Base-by-base conservation (phyloP, 371 early-diverging fungal genomes). In the Apophysomyces sp. region DNA sequence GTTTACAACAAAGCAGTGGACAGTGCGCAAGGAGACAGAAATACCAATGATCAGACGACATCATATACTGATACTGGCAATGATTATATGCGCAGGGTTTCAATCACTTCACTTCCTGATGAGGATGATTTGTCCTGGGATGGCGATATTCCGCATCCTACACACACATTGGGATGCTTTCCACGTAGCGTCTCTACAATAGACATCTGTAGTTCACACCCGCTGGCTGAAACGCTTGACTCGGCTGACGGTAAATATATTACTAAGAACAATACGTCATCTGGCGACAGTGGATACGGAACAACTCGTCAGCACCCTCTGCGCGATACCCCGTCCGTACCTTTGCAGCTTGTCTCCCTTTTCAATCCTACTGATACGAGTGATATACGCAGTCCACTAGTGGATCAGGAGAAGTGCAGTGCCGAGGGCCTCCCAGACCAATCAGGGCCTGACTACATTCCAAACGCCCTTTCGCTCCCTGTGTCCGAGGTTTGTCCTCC, bases 211-310 rank as follows among this genome's bases (percentile, higher is more conserved):
- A 15, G 55, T 44, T 6, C 44, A 32, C 18, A 40, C 44, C 11
- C 40, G 24, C 21, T 44, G 24, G 9, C 9, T 44, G 49, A 44
- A 44, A 44, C 21, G 8, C 11, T 44, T 18, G 49, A 21, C 18
- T 21, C 4, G 21, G 49, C n/a, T 11, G 56, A 34, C 30, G 30
- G 53, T 8, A 55, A 40, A 51, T 37, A 60, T 18, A 29, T n/a
- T 1, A 57, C 28, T 29, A 32, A 55, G 7, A 40, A 60, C 24
- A 60, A 32, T 31, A 55, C 56, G 11, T 64, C 55, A 30, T 65
- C 65, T 18, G 65, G 57, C 8, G 65, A 65, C 44, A 65, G 65
- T 52, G 65, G 65, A 15, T 65, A 65, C 16, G 61, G 54, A 15
- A 65, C 58, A 34, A 40, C 57, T 32, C 56, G 56, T 26, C 32